Evolutionary conservation across 305 asterid species (phyloP).

Genomic region (Rubia occidens): DNA sequence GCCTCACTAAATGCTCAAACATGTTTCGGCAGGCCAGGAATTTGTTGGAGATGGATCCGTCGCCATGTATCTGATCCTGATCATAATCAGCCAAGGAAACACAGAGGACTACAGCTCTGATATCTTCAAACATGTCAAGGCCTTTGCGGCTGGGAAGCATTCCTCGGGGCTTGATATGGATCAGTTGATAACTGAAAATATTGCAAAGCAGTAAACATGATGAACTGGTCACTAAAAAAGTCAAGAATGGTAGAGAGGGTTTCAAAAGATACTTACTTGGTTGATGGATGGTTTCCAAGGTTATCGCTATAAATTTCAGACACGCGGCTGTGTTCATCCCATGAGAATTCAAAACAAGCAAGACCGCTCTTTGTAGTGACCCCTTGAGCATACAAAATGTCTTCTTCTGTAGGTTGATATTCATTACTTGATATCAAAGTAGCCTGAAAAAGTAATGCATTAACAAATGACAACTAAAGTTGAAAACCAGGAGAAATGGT

Average conservation of each 20-base stretch:
- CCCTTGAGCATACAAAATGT: slow-evolving; percentile 61
- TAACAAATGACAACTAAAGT: neutral
- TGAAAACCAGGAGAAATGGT: neutral
- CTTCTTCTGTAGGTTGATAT: slow-evolving; percentile 61
- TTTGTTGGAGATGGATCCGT: slow-evolving; percentile 36
- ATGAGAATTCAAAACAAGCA: slow-evolving; percentile 51
- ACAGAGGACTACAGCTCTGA: slow-evolving; percentile 36
- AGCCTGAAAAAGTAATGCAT: slow-evolving; percentile 30
- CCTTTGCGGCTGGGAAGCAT: slow-evolving; percentile 38
- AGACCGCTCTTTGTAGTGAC: slow-evolving; percentile 50
- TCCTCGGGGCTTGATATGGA: slow-evolving; percentile 38
- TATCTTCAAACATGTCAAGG: slow-evolving; percentile 59
- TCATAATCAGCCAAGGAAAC: slow-evolving; percentile 57
- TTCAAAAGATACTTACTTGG: slow-evolving; percentile 33
- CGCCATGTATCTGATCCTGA: slow-evolving; percentile 21
- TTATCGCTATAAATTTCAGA: slow-evolving; percentile 33
- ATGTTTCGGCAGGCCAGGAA: slow-evolving; percentile 46
- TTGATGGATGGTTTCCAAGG: slow-evolving; percentile 27
- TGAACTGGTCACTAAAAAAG: neutral
- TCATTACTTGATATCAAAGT: slow-evolving; percentile 58
- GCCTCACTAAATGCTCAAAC: slow-evolving; percentile 33
- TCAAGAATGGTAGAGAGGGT: neutral
- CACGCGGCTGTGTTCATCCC: slow-evolving; percentile 39
- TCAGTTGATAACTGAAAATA: slow-evolving; percentile 52
- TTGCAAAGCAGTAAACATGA: neutral